Base-by-base conservation (phyloP, 495 filamentous ascomycete species). In the Umbilicaria muhlenbergii region DNA sequence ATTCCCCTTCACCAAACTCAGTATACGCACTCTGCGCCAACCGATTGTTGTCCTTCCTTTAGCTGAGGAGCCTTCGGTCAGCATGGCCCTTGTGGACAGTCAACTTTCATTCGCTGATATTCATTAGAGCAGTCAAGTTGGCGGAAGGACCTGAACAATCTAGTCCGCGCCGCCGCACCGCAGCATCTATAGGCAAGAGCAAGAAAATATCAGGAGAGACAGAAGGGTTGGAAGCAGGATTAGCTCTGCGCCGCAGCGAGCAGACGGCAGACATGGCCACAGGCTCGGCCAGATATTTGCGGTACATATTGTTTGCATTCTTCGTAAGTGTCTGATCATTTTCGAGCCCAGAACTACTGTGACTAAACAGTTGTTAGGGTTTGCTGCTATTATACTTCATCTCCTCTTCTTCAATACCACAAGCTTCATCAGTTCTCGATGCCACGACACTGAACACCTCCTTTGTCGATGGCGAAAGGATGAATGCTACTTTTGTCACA, bases 401-500 rank as follows among this genome's bases (percentile, higher is more conserved):
- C 54, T 82, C 84, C 31, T 75, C 78, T 50, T 86, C 83, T 34
- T 75, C 74, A 17, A 66, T 72, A 38, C 65, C 3, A 21, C 37
- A 16, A 31, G 33, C 43, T 38, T 46, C 49, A 45, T 47, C 48
- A 48, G 55, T 51, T 42, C 49, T 38, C 36, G 60, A 54, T 40
- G 51, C 58, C 42, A 58, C 43, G 64, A 44, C 57, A 49, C 46
- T 48, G 31, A 32, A 12, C 18, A 38, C 16, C 14, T 14, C 40
- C 45, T 68, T 67, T 28, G 69, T 70, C 8, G 60, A 62, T 5
- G 78, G 77, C 32, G 71, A 75, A 36, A 80, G 80, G 47, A 81
- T 92, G 65, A 98, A 98, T 59, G 91, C 91, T 21, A 96, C 92
- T 3, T 98, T 98, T 56, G 86, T 98, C 34, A 94, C 87, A 13